phyloP scores from a whole-genome alignment of 2,329 filamentous ascomycete genomes.

The Akanthomyces muscarius region DNA sequence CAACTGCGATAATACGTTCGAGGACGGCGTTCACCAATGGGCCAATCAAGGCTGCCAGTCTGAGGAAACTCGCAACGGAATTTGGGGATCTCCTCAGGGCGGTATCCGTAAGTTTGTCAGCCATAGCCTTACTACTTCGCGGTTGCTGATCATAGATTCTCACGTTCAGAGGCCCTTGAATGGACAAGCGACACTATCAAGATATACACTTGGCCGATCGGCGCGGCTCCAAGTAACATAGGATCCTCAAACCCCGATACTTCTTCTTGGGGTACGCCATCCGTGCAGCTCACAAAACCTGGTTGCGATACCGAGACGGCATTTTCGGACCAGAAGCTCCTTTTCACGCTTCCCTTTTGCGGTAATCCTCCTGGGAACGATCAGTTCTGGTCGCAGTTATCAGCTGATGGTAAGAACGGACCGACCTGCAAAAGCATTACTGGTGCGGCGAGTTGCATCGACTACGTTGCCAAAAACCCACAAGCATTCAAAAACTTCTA shows the following conservation, averaged over 20 bases:
- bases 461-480: conserved; percentile 12
- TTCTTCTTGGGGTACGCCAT: conserved; percentile 12
- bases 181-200: conserved; percentile 35
- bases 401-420: not conserved
- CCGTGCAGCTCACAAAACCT: conserved; percentile 2
- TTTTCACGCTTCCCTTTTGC: conserved; percentile 10
- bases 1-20: conserved; percentile 15
- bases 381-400: conserved; percentile 6
- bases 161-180: conserved; percentile 31
- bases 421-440: conserved; percentile 6
- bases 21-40: conserved; percentile 3
- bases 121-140: not conserved
- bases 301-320: not conserved
- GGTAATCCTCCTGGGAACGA: conserved; percentile 2
- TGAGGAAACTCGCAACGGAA: not conserved
- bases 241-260: not conserved
- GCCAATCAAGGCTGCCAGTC: conserved; percentile 10
- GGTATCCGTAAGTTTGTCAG: conserved; percentile 13
- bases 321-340: conserved; percentile 11
- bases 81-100: conserved; percentile 7
- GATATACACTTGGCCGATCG: conserved; percentile 33
- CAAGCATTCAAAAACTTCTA: not conserved
- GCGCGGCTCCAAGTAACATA: conserved; percentile 28
- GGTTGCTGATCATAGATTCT: not conserved
- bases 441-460: not conserved